Percentiles rank a stretch among this genome's conserved stretches.
Conservation (phyloP, 371 early-diverging fungal species). For the Cokeromyces recurvatus region DNA sequence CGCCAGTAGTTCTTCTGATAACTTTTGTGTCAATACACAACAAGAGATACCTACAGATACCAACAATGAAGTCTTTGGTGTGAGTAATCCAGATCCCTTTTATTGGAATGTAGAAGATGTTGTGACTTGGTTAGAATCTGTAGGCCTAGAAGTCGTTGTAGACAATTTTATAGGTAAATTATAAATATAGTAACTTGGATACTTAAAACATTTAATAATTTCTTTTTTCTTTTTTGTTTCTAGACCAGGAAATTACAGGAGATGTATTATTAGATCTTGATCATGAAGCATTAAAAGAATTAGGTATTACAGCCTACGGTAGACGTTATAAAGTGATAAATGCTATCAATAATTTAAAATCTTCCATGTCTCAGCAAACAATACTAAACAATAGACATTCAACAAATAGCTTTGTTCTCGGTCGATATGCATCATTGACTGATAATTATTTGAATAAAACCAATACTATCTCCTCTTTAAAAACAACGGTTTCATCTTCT, state of each 20-base stretch:
- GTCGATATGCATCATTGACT: no score
- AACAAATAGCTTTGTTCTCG: no score
- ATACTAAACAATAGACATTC: not conserved
- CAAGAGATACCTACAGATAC: not conserved
- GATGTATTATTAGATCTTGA: slow-evolving; percentile 48
- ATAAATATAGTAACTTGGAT: no score
- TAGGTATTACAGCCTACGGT: slow-evolving; percentile 50
- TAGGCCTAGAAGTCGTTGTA: slow-evolving; percentile 41
- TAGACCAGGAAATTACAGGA: slow-evolving; percentile 52
- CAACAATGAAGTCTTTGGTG: no score
- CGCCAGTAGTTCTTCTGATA: not conserved
- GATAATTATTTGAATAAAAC: no score
- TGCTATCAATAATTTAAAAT: slow-evolving; percentile 41
- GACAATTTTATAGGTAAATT: slow-evolving; percentile 46
- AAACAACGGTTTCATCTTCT: not conserved
- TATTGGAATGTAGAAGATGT: slow-evolving; percentile 31
- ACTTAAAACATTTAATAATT: no score
- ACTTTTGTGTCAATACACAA: no score
- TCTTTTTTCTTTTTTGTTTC: no score
- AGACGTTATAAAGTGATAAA: slow-evolving; percentile 53
- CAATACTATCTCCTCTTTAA: slow-evolving; percentile 2
- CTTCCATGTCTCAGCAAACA: not conserved
- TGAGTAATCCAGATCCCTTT: not conserved
- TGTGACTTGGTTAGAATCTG: slow-evolving; percentile 38
- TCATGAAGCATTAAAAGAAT: slow-evolving; percentile 50